A percentile compares a stretch with the other conserved stretches of the same genome.
Evolutionary conservation across 176 grass and related monocot species (phyloP).

Genomic region (Lolium perenne): DNA sequence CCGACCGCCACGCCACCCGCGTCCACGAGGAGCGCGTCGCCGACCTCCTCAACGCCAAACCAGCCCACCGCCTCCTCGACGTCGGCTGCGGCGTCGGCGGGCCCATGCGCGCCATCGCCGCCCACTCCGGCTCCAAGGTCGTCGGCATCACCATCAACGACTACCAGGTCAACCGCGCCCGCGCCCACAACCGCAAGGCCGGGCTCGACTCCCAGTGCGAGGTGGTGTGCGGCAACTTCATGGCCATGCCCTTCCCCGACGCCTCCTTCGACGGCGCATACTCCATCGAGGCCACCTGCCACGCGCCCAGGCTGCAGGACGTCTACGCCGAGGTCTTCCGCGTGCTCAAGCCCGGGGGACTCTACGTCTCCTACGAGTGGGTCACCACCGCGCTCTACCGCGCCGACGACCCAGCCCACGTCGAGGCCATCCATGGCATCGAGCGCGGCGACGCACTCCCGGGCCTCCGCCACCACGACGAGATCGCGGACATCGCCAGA

Average conservation of each 20-base stretch:
- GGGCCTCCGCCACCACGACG: constrained; percentile 76
- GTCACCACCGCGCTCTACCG: constrained; percentile 87
- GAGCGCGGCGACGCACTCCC: constrained; percentile 89
- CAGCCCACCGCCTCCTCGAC: constrained; percentile 73
- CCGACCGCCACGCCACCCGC: constrained; percentile 90
- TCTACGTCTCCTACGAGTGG: constrained; percentile 98
- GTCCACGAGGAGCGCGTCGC: constrained; percentile 86
- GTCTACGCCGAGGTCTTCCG: constrained; percentile 90
- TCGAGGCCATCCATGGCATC: constrained; percentile 89
- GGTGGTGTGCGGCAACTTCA: constrained; percentile 98
- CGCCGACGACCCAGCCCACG: constrained; percentile 66
- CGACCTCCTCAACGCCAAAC: constrained; percentile 62
- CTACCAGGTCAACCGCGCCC: constrained; percentile 94
- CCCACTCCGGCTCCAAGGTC: constrained; percentile 70
- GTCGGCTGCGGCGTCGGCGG: constrained; percentile 93
- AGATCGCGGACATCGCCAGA: constrained; percentile 66
- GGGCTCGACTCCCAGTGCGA: constrained; percentile 73
- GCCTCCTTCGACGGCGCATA: constrained; percentile 91
- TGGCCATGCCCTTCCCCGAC: constrained; percentile 84
- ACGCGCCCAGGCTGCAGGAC: constrained; percentile 90
- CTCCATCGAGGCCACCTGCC: constrained; percentile 99
- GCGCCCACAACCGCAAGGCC: constrained; percentile 89
- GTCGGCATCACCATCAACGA: constrained; percentile 99
- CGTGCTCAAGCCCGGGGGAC: constrained; percentile 77
- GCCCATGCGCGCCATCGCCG: constrained; percentile 95